phyloP scores from a whole-genome alignment of 768 basidiomycete species.

The Termitomyces sp. region DNA sequence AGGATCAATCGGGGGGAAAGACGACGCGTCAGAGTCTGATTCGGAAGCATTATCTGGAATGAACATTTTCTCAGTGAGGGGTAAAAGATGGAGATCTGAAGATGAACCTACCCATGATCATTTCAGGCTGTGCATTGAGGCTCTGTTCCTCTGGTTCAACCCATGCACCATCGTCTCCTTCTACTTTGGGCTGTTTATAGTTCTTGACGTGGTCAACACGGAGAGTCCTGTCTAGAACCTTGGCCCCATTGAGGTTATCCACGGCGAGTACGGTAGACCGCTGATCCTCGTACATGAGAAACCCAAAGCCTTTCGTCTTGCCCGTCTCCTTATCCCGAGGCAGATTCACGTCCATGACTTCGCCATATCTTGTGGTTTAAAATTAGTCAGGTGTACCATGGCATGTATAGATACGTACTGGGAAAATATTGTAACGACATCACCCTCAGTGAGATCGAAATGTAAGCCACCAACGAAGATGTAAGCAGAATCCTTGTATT shows the following conservation, averaged over 20 bases:
- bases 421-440: constrained; percentile 95
- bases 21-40: constrained; percentile 66
- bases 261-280: constrained; percentile 94
- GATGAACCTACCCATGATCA: constrained; percentile 54
- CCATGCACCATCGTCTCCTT: constrained; percentile 82
- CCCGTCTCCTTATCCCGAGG: constrained; percentile 93
- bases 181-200: constrained; percentile 83
- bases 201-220: constrained; percentile 92
- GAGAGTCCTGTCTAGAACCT: constrained; percentile 79
- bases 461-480: constrained; percentile 89
- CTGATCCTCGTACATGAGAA: constrained; percentile 99
- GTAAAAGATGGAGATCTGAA: background rate
- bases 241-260: constrained; percentile 96
- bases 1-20: constrained; percentile 75
- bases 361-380: constrained; percentile 72
- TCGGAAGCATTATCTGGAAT: constrained; percentile 45
- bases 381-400: constrained; percentile 5
- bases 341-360: constrained; percentile 92
- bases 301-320: constrained; percentile 88
- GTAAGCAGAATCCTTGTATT: constrained; percentile 97
- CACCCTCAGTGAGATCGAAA: constrained; percentile 91
- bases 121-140: constrained; percentile 80
- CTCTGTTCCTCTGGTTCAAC: constrained; percentile 82
- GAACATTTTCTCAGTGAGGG: background rate
- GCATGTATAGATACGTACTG: constrained; percentile 58